Evolutionary conservation across 2,329 filamentous ascomycete genomes (phyloP).

Genomic region (Coleophoma cylindrospora): DNA sequence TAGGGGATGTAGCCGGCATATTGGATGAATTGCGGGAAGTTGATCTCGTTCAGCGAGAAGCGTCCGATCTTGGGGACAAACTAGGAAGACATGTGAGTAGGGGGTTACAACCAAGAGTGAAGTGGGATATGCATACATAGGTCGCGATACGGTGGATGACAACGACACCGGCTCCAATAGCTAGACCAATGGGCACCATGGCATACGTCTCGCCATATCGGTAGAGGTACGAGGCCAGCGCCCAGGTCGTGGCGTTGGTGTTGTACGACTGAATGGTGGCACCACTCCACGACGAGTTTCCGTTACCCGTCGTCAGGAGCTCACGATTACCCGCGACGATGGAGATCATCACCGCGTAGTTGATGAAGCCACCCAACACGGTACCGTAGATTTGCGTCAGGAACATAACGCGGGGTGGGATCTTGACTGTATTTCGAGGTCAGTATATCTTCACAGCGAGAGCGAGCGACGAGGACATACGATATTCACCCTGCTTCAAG

Average conservation of each 20-base stretch:
- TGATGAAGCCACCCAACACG: constrained; percentile 36
- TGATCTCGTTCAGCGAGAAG: constrained; percentile 38
- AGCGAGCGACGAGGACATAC: constrained; percentile 26
- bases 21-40: constrained; percentile 49
- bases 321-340: constrained; percentile 38
- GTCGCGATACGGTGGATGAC: constrained; percentile 37
- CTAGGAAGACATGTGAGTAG: constrained; percentile 19
- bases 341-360: constrained; percentile 39
- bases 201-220: constrained; percentile 35
- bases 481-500: constrained; percentile 54
- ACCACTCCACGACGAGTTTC: constrained; percentile 42
- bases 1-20: constrained; percentile 50
- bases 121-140: constrained; percentile 26
- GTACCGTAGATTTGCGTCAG: constrained; percentile 37
- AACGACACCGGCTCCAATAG: constrained; percentile 40
- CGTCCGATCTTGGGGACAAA: constrained; percentile 40
- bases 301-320: constrained; percentile 34
- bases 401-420: constrained; percentile 38
- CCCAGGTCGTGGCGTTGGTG: constrained; percentile 36
- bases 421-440: constrained; percentile 38
- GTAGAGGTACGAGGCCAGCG: constrained; percentile 49
- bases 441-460: constrained; percentile 7
- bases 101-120: not conserved
- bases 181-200: constrained; percentile 44
- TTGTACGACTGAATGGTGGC: constrained; percentile 42